phyloP scores from a whole-genome alignment of 306 rosid species.

The Lathyrus sativus region DNA sequence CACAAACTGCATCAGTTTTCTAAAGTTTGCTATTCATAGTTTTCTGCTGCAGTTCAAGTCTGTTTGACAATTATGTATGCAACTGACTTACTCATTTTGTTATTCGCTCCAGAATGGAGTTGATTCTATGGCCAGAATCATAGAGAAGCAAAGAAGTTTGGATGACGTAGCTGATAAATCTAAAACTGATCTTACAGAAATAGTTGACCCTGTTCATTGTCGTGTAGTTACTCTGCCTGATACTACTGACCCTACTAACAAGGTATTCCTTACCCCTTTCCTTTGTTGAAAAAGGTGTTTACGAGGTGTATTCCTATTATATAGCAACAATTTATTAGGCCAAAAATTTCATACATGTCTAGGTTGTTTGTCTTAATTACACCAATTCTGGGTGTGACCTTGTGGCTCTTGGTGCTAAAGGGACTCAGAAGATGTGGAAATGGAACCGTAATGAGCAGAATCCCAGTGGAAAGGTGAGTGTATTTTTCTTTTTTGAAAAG shows the following conservation, averaged over 20 bases:
- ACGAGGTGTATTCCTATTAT: slow-evolving; percentile 7
- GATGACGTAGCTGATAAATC: slow-evolving; percentile 61
- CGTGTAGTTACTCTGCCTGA: slow-evolving; percentile 64
- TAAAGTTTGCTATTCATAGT: slow-evolving; percentile 10
- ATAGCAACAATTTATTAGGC: slow-evolving; percentile 9
- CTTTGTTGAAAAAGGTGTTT: slow-evolving; percentile 6
- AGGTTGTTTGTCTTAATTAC: slow-evolving; percentile 77
- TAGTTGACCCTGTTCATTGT: slow-evolving; percentile 63
- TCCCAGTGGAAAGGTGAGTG: slow-evolving; percentile 55
- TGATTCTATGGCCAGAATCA: slow-evolving; percentile 52
- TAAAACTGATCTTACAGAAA: slow-evolving; percentile 59
- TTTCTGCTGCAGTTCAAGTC: slow-evolving; percentile 12
- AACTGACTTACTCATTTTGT: slow-evolving; percentile 18
- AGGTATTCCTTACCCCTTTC: slow-evolving; percentile 48
- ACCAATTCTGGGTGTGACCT: slow-evolving; percentile 66
- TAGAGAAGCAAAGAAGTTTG: slow-evolving; percentile 58
- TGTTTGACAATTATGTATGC: slow-evolving; percentile 16
- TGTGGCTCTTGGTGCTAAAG: slow-evolving; percentile 74
- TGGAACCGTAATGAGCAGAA: slow-evolving; percentile 63
- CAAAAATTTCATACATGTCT: slow-evolving; percentile 10
- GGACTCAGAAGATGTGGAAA: slow-evolving; percentile 75
- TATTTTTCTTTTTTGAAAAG: not conserved
- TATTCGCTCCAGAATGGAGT: slow-evolving; percentile 52
- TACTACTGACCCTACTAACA: slow-evolving; percentile 49
- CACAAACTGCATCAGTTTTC: slow-evolving; percentile 5